A percentile compares a stretch with the other conserved stretches of the same genome.
phyloP scores from a whole-genome alignment of 148 eudicot genomes.

The Chenopodium berlandieri region DNA sequence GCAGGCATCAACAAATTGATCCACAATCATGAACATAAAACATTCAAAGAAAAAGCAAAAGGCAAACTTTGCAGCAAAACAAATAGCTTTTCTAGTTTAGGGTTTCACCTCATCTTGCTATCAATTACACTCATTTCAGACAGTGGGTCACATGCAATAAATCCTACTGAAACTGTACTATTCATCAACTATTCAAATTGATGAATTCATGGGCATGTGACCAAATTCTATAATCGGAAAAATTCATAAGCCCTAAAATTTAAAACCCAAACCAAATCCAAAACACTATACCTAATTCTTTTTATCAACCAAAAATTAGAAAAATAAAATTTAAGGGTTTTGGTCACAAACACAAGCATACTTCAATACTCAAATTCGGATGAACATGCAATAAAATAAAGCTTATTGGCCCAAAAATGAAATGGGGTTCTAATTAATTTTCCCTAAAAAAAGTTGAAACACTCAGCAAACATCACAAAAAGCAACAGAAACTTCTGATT shows the following conservation, averaged over 20 bases:
- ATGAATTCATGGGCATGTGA: slow-evolving; percentile 1
- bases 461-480: not conserved
- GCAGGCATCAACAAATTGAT: not conserved
- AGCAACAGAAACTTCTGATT: slow-evolving; percentile 1
- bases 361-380: slow-evolving; percentile 1
- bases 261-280: not conserved
- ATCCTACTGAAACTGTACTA: not conserved
- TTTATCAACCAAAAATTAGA: not conserved
- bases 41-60: slow-evolving; percentile 1
- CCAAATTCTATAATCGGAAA: slow-evolving; percentile 4
- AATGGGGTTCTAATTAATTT: not conserved
- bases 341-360: not conserved
- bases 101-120: slow-evolving; percentile 4
- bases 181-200: not conserved
- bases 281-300: not conserved
- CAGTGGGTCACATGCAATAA: slow-evolving; percentile 17
- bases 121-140: not conserved
- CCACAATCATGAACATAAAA: not conserved
- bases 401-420: not conserved
- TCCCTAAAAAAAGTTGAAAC: not conserved
- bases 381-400: not conserved
- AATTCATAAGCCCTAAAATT: not conserved
- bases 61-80: not conserved
- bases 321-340: slow-evolving; percentile 9
- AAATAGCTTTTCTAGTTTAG: not conserved